A percentile compares a stretch with the other conserved stretches of the same genome.
phyloP scores from a whole-genome alignment of 1,284 basidiomycete genomes.

The Cryptococcus sp. region DNA sequence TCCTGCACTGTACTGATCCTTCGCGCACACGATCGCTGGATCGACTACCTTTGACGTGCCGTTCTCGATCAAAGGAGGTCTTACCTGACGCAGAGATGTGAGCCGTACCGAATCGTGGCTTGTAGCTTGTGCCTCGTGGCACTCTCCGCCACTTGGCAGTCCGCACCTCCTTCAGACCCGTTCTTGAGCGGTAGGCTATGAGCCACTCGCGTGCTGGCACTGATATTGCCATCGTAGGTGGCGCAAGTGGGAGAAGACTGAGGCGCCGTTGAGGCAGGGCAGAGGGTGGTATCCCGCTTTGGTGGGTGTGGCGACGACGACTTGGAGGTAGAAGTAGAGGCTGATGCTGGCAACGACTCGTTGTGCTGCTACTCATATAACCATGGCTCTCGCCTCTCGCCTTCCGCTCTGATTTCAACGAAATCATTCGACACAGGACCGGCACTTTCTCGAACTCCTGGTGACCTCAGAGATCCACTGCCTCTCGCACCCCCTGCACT shows the following conservation, averaged over 20 bases:
- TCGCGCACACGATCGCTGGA: neutral
- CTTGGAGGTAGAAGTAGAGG: too few relatives aligned
- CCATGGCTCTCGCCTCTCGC: too few relatives aligned
- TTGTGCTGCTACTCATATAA: too few relatives aligned
- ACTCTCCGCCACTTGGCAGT: neutral
- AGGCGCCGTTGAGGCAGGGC: slow-evolving; percentile 45
- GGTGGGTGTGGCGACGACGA: slow-evolving; percentile 17
- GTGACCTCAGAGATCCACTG: slow-evolving; percentile 48
- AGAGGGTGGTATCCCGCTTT: slow-evolving; percentile 47
- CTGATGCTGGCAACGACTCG: too few relatives aligned
- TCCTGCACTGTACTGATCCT: too few relatives aligned
- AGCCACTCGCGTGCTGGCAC: neutral
- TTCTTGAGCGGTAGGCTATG: too few relatives aligned
- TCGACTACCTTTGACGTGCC: too few relatives aligned
- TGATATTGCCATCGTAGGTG: slow-evolving; percentile 22
- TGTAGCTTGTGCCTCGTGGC: neutral
- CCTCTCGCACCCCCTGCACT: slow-evolving; percentile 37
- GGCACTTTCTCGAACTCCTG: slow-evolving; percentile 48
- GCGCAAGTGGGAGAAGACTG: slow-evolving; percentile 46
- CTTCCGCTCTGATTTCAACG: neutral
- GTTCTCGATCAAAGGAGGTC: slow-evolving; percentile 32
- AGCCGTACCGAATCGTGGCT: slow-evolving; percentile 3
- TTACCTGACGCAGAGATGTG: slow-evolving; percentile 43
- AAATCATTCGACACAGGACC: slow-evolving; percentile 22
- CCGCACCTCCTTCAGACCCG: neutral